Evolutionary conservation across 2,329 filamentous ascomycete species (phyloP), one percentile per base, ranked within the genome.

Genomic region (Metarhizium album): DNA sequence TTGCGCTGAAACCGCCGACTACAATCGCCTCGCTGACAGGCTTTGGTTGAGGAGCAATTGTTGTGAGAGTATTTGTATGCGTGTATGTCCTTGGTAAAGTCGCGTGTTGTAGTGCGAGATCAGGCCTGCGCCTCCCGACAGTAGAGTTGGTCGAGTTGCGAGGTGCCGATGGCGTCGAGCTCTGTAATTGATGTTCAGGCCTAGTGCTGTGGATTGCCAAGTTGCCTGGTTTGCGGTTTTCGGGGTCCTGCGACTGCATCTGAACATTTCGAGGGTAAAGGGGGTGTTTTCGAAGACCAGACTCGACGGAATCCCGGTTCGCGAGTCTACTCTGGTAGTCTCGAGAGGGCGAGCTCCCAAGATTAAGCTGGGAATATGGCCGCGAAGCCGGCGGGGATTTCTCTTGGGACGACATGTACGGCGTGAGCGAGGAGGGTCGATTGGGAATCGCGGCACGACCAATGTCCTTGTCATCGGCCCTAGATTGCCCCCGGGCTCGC

Each of bases 161-260:
- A 7, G n/a, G 20, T 20, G 5, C 23, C 11, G 43, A 40, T 42
- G 20, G 5, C 27, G 14, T n/a, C 5, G 29, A 43, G 11, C 22
- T 14, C 23, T 48, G 29, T 35, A 46, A 35, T 22, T 48, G 48
- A 31, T 50, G 40, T 29, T 33, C 40, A 16, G 22, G 23, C 35
- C 31, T 45, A 18, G 46, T 38, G 22, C 51, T 48, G 27, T 31
- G 43, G 35, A 6, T 31, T 42, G 42, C 48, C 22, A 51, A 20
- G 35, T 45, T 46, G n/a, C 24, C 18, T 7, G 16, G 40, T 20
- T 48, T 37, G 18, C 24, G 22, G 5, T 6, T 31, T 13, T 27
- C 35, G 16, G 40, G 14, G n/a, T 29, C 24, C 33, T 2, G 18
- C 16, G 23, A 16, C 31, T 35, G 16, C 42, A n/a, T n/a, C n/a